phyloP scores from a whole-genome alignment of 2,329 filamentous ascomycete genomes.

The Colletotrichum ledebouriae region DNA sequence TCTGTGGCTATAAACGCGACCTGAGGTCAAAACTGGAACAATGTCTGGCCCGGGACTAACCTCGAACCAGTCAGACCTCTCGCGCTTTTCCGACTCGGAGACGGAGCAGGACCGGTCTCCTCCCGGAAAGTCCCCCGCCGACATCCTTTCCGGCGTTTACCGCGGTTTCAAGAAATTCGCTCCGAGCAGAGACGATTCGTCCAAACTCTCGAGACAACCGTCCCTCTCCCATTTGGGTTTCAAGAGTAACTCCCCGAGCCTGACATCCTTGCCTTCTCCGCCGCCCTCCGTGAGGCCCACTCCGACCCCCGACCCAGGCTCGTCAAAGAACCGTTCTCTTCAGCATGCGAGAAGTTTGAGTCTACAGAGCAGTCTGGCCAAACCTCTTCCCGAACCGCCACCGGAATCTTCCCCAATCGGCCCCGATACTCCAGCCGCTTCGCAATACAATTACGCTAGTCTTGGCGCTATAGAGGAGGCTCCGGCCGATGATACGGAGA shows the following conservation, averaged over 20 bases:
- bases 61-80: slow-evolving; percentile 49
- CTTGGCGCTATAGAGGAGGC: slow-evolving; percentile 46
- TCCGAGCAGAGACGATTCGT: slow-evolving; percentile 57
- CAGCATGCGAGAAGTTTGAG: slow-evolving; percentile 69
- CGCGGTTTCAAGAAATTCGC: slow-evolving; percentile 65
- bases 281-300: slow-evolving; percentile 44
- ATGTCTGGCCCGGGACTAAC: slow-evolving; percentile 51
- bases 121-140: slow-evolving; percentile 56
- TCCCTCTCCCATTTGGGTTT: slow-evolving; percentile 55
- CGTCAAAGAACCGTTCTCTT: slow-evolving; percentile 37
- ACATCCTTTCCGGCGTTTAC: slow-evolving; percentile 65
- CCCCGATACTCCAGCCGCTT: slow-evolving; percentile 50
- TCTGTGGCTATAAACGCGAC: slow-evolving; percentile 25
- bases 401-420: slow-evolving; percentile 44
- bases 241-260: slow-evolving; percentile 50
- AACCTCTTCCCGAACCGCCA: slow-evolving; percentile 68
- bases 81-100: slow-evolving; percentile 60
- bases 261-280: slow-evolving; percentile 47
- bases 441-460: slow-evolving; percentile 50
- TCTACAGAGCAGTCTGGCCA: slow-evolving; percentile 69
- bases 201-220: slow-evolving; percentile 59
- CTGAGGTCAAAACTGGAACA: slow-evolving; percentile 25
- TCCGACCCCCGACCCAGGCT: slow-evolving; percentile 27
- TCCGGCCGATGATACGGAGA: slow-evolving; percentile 57
- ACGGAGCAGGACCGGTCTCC: slow-evolving; percentile 52